Conservation (phyloP, 257 asterid genomes). For the Jacaranda copaia region DNA sequence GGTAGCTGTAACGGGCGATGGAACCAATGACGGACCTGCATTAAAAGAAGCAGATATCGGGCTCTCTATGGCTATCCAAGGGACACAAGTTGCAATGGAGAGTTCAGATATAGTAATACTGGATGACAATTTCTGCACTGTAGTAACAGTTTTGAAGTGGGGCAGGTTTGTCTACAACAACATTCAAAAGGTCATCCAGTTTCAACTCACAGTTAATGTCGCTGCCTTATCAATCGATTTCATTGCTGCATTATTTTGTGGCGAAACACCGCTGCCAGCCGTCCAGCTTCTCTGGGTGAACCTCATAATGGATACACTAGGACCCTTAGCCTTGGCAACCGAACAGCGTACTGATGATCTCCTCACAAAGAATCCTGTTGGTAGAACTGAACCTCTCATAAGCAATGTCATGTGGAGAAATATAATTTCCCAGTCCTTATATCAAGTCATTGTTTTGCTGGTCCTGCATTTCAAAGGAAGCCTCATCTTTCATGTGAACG, state of each 20-base stretch:
- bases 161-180: constrained; percentile 48
- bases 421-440: constrained; percentile 34
- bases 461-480: constrained; percentile 38
- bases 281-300: constrained; percentile 55
- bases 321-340: constrained; percentile 49
- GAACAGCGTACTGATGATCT: constrained; percentile 30
- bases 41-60: constrained; percentile 63
- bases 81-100: constrained; percentile 59
- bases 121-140: constrained; percentile 58
- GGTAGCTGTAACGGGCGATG: constrained; percentile 68
- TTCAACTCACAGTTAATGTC: constrained; percentile 59
- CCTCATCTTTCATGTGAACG: constrained; percentile 28
- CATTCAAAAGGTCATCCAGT: constrained; percentile 63
- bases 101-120: constrained; percentile 64
- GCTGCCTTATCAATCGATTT: constrained; percentile 57
- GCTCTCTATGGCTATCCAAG: constrained; percentile 69
- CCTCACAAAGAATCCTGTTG: constrained; percentile 36
- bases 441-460: constrained; percentile 31
- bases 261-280: constrained; percentile 59
- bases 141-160: constrained; percentile 13
- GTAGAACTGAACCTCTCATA: constrained; percentile 37
- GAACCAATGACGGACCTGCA: constrained; percentile 62
- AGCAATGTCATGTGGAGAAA: constrained; percentile 46
- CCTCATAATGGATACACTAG: constrained; percentile 47
- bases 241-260: constrained; percentile 60